Evolutionary conservation across 73 alveolate species (phyloP).

Genomic region (Durusdinium trenchii): DNA sequence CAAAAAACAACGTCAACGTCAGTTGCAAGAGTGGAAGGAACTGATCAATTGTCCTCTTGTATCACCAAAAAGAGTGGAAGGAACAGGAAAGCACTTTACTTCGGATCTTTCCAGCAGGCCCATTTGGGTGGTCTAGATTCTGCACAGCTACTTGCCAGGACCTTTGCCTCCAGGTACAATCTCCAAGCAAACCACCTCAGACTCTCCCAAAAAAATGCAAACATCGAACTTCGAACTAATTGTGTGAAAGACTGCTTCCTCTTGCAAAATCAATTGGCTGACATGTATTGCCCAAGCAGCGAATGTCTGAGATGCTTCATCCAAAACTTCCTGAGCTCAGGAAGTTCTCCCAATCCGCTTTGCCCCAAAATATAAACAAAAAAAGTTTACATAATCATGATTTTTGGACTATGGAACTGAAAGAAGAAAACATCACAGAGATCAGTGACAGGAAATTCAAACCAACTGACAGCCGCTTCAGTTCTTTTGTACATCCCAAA

Average conservation of each 20-base stretch:
- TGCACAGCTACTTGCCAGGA: constrained; percentile 50
- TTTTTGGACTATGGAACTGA: not conserved
- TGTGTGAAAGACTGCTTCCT: not conserved
- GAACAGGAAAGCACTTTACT: no score
- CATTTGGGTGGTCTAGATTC: no score
- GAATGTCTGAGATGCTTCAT: constrained; percentile 84
- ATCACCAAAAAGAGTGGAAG: no score
- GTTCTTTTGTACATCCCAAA: not conserved
- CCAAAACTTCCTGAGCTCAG: constrained; percentile 63
- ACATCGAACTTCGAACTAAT: not conserved
- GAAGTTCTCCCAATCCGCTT: not conserved
- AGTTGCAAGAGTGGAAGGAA: no score
- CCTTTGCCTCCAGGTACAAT: constrained; percentile 94
- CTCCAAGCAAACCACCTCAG: constrained; percentile 91
- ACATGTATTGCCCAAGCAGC: not conserved
- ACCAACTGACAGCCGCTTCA: not conserved
- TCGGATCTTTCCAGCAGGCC: no score
- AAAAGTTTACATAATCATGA: not conserved
- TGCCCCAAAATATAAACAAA: not conserved
- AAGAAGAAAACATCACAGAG: not conserved
- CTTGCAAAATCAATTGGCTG: not conserved
- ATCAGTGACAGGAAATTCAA: not conserved
- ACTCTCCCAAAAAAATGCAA: not conserved
- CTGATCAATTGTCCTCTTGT: no score
- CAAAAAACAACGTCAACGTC: no score